phyloP scores from a whole-genome alignment of 2,329 filamentous ascomycete species.

The Gliomastix tumulicola region DNA sequence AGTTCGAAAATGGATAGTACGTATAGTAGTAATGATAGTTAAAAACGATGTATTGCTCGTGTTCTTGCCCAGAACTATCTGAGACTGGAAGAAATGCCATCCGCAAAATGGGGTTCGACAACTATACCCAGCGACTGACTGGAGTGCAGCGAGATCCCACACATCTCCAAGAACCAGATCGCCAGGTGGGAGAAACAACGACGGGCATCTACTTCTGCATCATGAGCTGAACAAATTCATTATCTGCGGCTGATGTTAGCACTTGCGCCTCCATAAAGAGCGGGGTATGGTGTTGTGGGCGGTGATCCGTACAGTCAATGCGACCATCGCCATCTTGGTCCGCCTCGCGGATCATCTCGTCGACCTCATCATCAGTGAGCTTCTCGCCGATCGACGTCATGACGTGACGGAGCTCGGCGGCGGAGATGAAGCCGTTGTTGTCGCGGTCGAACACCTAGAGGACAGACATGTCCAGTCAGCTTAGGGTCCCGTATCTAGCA shows the following conservation, averaged over 20 bases:
- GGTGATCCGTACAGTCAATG: slow-evolving; percentile 65
- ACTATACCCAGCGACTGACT: no score
- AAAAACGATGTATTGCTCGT: no score
- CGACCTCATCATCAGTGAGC: slow-evolving; percentile 83
- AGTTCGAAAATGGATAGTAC: no score
- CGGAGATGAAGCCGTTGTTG: slow-evolving; percentile 88
- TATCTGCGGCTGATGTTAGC: slow-evolving; percentile 41
- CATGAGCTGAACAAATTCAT: slow-evolving; percentile 92
- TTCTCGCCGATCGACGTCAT: slow-evolving; percentile 93
- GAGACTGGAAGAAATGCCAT: no score
- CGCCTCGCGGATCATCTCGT: slow-evolving; percentile 89
- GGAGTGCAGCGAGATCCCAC: no score
- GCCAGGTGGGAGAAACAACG: no score
- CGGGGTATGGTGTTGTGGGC: background rate
- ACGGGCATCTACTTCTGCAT: slow-evolving; percentile 98
- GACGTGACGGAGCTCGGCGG: slow-evolving; percentile 80
- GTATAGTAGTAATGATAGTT: no score
- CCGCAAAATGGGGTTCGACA: no score
- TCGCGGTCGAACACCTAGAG: slow-evolving; percentile 72
- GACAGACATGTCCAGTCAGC: background rate
- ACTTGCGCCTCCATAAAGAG: slow-evolving; percentile 1
- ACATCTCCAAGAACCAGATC: no score
- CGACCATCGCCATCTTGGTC: slow-evolving; percentile 85
- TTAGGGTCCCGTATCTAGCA: background rate
- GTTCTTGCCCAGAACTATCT: no score